Base-by-base conservation (phyloP, 2,329 filamentous ascomycete species). In the Penicillium sp. region DNA sequence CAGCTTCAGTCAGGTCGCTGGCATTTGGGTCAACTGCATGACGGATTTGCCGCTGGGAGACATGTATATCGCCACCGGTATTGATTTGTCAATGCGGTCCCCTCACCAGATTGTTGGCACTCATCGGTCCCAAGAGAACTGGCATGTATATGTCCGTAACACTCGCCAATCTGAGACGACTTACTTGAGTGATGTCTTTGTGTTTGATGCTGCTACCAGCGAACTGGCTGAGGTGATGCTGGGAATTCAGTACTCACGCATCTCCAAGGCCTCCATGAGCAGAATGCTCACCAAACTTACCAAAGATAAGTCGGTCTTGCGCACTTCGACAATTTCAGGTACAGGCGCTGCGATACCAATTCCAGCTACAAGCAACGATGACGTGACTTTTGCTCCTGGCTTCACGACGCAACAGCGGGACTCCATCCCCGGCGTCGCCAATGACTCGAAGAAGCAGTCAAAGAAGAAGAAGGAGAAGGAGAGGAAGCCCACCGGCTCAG, bases 21-120 rank as follows among this genome's bases (percentile, higher is more conserved):
- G 79, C 0, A 73, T 81, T 6, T 75, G 74, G 58, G 73, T 75
- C 2, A 80, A 80, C 56, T 76, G 72, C 37, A 73, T 78, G 73
- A 73, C 70, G 0, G 71, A 76, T 26, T 56, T 62, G 1, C 3
- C 57, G 0, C 17, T 62, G 3, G 50, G 58, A 0, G 69, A 76
- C 1, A 73, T 78, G 44, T 79, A 67, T 24, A 69, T 78, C 22
- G 71, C 73, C 1, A 73, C 61, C 35, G 74, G 72, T 0, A 65
- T 75, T 37, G 73, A 78, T 51, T 59, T 64, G 30, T 70, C 64
- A 65, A 73, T 75, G 61, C 68, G 73, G 0, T 68, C 70, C 4
- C 73, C 74, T 9, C 28, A 22, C 4, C 35, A 56, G 17, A 62
- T 66, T 28, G 61, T 60, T 60, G 47, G 26, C 44, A 10, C 17